These are phyloP conservation scores for Trichoderma koningiopsis DNA, from an alignment of 2,329 filamentous ascomycete species.

Conservation along the genomic window DNA sequence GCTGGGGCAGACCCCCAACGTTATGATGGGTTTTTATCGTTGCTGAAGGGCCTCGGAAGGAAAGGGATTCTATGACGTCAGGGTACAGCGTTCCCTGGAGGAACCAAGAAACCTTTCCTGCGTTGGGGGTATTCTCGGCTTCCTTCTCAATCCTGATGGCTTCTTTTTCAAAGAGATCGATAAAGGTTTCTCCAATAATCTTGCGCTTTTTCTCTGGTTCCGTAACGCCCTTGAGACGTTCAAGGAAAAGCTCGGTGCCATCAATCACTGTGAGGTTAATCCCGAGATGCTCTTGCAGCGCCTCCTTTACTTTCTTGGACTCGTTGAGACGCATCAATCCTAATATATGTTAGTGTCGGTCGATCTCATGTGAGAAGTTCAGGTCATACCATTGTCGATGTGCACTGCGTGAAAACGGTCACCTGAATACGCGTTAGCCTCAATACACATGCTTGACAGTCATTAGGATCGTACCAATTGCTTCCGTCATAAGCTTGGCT, in stretches of 20 bases:
- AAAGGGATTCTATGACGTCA: too few species aligned
- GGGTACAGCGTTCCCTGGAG: slow-evolving; percentile 68
- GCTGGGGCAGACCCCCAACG: not conserved
- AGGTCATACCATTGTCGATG: slow-evolving; percentile 69
- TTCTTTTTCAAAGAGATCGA: slow-evolving; percentile 75
- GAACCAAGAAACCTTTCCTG: slow-evolving; percentile 63
- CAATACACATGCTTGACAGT: too few species aligned
- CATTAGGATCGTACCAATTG: slow-evolving; percentile 55
- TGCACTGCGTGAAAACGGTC: slow-evolving; percentile 76
- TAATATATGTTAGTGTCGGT: not conserved
- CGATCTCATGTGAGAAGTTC: not conserved
- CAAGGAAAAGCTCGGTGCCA: slow-evolving; percentile 75
- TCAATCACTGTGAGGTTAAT: slow-evolving; percentile 91
- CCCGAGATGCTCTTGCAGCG: slow-evolving; percentile 73
- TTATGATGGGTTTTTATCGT: not conserved
- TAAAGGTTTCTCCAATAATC: slow-evolving; percentile 74
- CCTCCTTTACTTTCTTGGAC: slow-evolving; percentile 77
- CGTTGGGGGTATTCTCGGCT: slow-evolving; percentile 65
- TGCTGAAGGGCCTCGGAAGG: too few species aligned
- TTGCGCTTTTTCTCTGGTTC: slow-evolving; percentile 88
- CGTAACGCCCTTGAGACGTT: slow-evolving; percentile 71
- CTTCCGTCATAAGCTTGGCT: slow-evolving; percentile 80
- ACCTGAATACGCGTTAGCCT: slow-evolving; percentile 25
- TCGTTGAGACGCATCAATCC: slow-evolving; percentile 75
- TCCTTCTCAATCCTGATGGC: slow-evolving; percentile 69